phyloP scores from a whole-genome alignment of 148 eudicot species.

The Vaccinium darrowii region DNA sequence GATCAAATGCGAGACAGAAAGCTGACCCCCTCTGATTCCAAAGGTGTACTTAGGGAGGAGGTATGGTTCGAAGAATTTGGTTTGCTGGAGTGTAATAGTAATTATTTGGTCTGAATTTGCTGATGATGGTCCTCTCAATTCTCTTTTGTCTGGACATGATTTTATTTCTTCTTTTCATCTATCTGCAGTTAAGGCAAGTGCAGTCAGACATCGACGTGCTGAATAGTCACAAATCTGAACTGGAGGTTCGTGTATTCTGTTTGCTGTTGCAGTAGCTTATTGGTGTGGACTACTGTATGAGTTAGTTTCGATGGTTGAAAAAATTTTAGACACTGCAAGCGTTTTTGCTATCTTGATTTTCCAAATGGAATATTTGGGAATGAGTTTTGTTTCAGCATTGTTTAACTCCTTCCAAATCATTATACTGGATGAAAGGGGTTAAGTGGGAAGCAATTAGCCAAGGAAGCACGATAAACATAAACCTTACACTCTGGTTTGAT shows the following conservation, averaged over 20 bases:
- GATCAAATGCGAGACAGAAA: constrained; percentile 42
- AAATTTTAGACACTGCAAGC: not conserved
- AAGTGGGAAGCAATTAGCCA: not conserved
- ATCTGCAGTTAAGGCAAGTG: constrained; percentile 61
- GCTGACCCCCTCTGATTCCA: constrained; percentile 36
- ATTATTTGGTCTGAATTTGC: not conserved
- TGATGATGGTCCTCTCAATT: not conserved
- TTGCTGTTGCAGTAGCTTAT: not conserved
- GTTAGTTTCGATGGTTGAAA: not conserved
- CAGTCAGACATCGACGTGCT: constrained; percentile 59
- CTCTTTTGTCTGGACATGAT: not conserved
- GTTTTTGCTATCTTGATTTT: not conserved
- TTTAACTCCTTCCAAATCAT: not conserved
- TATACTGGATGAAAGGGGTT: not conserved
- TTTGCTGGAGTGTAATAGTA: not conserved
- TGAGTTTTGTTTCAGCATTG: not conserved
- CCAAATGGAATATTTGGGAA: not conserved
- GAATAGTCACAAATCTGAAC: constrained; percentile 47
- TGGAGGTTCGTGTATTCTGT: constrained; percentile 56
- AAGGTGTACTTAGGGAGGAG: constrained; percentile 49
- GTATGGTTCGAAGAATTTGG: constrained; percentile 28
- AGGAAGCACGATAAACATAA: not conserved
- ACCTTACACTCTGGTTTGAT: not conserved
- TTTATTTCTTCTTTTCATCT: constrained; percentile 7
- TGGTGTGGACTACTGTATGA: not conserved